phyloP scores from a whole-genome alignment of 495 filamentous ascomycete species.

The Acidomyces sp. region DNA sequence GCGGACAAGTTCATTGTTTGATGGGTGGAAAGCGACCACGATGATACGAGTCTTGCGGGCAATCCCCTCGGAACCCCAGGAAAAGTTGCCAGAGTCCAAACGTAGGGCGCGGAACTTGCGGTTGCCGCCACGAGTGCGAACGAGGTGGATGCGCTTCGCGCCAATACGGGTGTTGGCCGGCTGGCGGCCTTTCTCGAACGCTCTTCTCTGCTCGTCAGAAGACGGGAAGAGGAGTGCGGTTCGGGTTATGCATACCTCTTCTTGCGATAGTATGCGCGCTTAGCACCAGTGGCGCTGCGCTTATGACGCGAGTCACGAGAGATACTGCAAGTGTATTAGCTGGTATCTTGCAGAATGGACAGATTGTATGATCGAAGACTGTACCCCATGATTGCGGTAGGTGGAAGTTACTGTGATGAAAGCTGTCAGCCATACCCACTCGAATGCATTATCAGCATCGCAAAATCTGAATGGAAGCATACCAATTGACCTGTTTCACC shows the following conservation, averaged over 20 bases:
- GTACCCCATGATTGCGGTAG: conserved; percentile 69
- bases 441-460: neutral
- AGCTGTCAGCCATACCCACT: no score
- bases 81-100: conserved; percentile 98
- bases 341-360: neutral
- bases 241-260: conserved; percentile 54
- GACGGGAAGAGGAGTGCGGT: conserved; percentile 19
- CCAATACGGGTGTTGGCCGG: conserved; percentile 98
- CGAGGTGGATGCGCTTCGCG: conserved; percentile 93
- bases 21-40: conserved; percentile 92
- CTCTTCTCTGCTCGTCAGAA: conserved; percentile 42
- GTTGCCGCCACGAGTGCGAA: conserved; percentile 98
- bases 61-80: conserved; percentile 94
- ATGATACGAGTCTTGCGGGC: conserved; percentile 98
- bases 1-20: conserved; percentile 99
- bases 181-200: conserved; percentile 99
- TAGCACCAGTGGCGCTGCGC: conserved; percentile 92
- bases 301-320: conserved; percentile 98
- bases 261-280: conserved; percentile 86
- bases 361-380: conserved; percentile 5
- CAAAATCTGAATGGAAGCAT: neutral
- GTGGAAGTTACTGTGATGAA: conserved; percentile 38
- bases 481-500: neutral
- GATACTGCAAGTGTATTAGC: conserved; percentile 46
- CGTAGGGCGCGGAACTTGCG: conserved; percentile 98